Percentiles rank a stretch among this genome's conserved stretches.
These are phyloP conservation scores for Gardenia jasminoides DNA, from an alignment of 257 asterid species.

Conservation along the genomic window DNA sequence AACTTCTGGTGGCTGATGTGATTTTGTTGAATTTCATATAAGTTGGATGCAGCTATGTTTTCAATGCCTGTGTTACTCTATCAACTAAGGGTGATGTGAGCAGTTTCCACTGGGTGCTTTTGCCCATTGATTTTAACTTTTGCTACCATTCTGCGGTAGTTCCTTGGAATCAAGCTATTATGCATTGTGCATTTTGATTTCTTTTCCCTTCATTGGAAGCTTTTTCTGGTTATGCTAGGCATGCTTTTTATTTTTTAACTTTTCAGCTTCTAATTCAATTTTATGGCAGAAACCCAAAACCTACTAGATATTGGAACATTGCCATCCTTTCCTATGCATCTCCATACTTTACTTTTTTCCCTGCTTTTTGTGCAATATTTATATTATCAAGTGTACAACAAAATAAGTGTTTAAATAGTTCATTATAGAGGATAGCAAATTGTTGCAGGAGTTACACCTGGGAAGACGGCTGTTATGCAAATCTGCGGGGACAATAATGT, in stretches of 20 bases:
- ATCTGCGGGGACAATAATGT: conserved; percentile 61
- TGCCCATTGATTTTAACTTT: neutral
- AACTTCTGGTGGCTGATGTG: neutral
- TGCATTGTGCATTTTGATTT: neutral
- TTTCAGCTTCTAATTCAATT: neutral
- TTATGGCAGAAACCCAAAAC: neutral
- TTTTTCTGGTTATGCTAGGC: too few species aligned
- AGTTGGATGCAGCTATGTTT: neutral
- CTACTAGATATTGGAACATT: neutral
- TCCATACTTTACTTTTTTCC: neutral
- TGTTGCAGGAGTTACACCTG: conserved; percentile 68
- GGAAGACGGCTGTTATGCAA: conserved; percentile 91
- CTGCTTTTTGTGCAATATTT: neutral
- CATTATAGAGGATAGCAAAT: conserved; percentile 16
- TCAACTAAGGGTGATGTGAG: neutral
- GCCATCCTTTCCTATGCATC: neutral
- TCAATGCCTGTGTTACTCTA: neutral
- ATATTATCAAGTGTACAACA: neutral
- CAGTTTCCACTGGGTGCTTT: neutral
- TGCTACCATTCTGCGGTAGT: neutral
- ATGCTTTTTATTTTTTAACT: neutral
- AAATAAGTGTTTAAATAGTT: conserved; percentile 4
- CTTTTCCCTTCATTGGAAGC: neutral
- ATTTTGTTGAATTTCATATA: too few species aligned
- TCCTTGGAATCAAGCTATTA: neutral